A percentile compares a stretch with the other conserved stretches of the same genome.
Evolutionary conservation across 2,329 filamentous ascomycete genomes (phyloP).

Genomic region (Apiospora marii): DNA sequence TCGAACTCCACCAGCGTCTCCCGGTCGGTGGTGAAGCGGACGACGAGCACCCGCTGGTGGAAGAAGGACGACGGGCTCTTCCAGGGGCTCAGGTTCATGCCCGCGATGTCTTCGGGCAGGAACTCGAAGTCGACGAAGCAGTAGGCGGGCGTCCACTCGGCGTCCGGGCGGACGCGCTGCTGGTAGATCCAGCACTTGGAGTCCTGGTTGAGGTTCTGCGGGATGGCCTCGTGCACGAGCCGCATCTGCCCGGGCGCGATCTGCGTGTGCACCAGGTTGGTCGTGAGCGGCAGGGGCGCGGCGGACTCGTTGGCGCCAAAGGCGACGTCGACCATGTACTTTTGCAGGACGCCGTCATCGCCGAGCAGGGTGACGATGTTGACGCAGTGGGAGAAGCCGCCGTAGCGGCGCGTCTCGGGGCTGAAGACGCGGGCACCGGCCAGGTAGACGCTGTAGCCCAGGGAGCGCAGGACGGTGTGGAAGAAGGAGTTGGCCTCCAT

Average conservation of each 20-base stretch:
- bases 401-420: conserved; percentile 27
- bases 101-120: conserved; percentile 47
- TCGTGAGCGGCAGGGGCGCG: conserved; percentile 28
- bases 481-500: conserved; percentile 55
- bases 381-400: conserved; percentile 40
- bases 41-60: conserved; percentile 45
- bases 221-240: conserved; percentile 33
- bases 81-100: conserved; percentile 48
- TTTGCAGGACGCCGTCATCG: neutral
- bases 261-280: conserved; percentile 27
- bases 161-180: conserved; percentile 34
- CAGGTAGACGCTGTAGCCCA: conserved; percentile 46
- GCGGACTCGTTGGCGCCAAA: conserved; percentile 37
- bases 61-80: conserved; percentile 45
- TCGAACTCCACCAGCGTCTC: conserved; percentile 24
- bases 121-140: conserved; percentile 55
- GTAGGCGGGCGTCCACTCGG: conserved; percentile 51
- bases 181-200: conserved; percentile 37
- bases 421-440: conserved; percentile 37
- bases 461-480: conserved; percentile 48
- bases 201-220: conserved; percentile 34
- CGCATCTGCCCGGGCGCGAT: conserved; percentile 45
- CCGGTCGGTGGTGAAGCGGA: conserved; percentile 49
- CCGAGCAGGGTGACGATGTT: conserved; percentile 35
- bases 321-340: conserved; percentile 37